Evolutionary conservation across 345 rosid species (phyloP).

Genomic region (Lumnitzera racemosa): DNA sequence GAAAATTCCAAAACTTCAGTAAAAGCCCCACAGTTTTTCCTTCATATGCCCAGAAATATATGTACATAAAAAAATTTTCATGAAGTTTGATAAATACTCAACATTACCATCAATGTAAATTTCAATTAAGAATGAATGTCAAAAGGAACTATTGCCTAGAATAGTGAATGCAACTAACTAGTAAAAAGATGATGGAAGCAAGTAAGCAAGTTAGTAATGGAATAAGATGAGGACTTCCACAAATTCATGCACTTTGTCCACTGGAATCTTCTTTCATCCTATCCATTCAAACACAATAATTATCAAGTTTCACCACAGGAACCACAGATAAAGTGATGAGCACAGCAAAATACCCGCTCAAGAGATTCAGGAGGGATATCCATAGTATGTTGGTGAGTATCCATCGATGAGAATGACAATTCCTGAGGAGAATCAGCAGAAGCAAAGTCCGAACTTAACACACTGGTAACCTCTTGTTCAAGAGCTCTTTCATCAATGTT

Average conservation of each 20-base stretch:
- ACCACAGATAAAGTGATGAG: background rate
- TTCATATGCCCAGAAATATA: too few relatives aligned
- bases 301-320: background rate
- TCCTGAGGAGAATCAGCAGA: constrained; percentile 21
- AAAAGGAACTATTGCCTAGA: too few relatives aligned
- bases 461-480: constrained; percentile 17
- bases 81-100: too few relatives aligned
- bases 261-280: too few relatives aligned
- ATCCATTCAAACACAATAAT: background rate
- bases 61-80: too few relatives aligned
- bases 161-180: too few relatives aligned
- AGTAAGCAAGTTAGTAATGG: too few relatives aligned
- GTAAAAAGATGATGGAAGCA: too few relatives aligned
- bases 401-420: constrained; percentile 16
- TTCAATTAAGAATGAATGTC: too few relatives aligned
- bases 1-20: background rate
- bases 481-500: constrained; percentile 22
- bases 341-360: constrained; percentile 35
- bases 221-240: background rate
- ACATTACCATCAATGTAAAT: too few relatives aligned
- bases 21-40: too few relatives aligned
- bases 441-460: constrained; percentile 18
- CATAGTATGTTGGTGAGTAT: constrained; percentile 23
- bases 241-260: background rate
- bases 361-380: constrained; percentile 42